phyloP scores from a whole-genome alignment of 2,329 filamentous ascomycete genomes.

The Penicillium thymicola region DNA sequence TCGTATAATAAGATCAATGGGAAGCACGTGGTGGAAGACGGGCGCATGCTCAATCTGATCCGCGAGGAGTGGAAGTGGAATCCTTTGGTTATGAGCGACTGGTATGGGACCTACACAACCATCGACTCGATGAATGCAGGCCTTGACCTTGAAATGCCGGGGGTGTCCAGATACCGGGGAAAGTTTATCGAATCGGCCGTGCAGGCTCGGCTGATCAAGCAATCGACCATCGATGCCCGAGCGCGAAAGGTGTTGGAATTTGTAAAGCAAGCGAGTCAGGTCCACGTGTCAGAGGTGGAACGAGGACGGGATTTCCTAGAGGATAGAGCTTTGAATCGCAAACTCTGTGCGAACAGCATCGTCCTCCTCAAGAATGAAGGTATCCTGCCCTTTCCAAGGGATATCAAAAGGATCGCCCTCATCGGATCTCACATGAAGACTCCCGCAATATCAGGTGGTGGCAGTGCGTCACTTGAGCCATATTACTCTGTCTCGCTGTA shows the following conservation, averaged over 20 bases:
- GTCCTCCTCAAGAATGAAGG: slow-evolving; percentile 22
- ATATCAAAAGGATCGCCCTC: slow-evolving; percentile 17
- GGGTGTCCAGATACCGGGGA: slow-evolving; percentile 32
- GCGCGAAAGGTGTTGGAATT: slow-evolving; percentile 35
- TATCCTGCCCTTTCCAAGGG: slow-evolving; percentile 21
- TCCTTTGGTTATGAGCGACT: slow-evolving; percentile 36
- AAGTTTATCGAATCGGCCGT: slow-evolving; percentile 28
- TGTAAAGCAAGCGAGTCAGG: slow-evolving; percentile 22
- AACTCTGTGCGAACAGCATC: slow-evolving; percentile 15
- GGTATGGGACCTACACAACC: slow-evolving; percentile 24
- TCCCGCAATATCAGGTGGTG: slow-evolving; percentile 34
- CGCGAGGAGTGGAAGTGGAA: slow-evolving; percentile 35
- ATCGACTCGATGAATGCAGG: slow-evolving; percentile 23
- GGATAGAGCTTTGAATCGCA: slow-evolving; percentile 18
- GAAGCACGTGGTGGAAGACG: slow-evolving; percentile 32
- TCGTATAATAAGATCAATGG: slow-evolving; percentile 53
- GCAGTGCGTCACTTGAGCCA: slow-evolving; percentile 34
- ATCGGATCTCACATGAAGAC: slow-evolving; percentile 36
- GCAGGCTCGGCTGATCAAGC: slow-evolving; percentile 28
- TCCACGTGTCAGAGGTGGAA: slow-evolving; percentile 12
- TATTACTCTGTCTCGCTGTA: slow-evolving; percentile 34
- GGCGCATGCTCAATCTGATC: slow-evolving; percentile 29
- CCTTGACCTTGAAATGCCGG: slow-evolving; percentile 29
- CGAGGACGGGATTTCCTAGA: slow-evolving; percentile 12
- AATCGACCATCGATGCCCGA: slow-evolving; percentile 25